These are phyloP conservation scores for Penicillium ochrochloron DNA, from an alignment of 495 filamentous ascomycete species.

Conservation along the genomic window DNA sequence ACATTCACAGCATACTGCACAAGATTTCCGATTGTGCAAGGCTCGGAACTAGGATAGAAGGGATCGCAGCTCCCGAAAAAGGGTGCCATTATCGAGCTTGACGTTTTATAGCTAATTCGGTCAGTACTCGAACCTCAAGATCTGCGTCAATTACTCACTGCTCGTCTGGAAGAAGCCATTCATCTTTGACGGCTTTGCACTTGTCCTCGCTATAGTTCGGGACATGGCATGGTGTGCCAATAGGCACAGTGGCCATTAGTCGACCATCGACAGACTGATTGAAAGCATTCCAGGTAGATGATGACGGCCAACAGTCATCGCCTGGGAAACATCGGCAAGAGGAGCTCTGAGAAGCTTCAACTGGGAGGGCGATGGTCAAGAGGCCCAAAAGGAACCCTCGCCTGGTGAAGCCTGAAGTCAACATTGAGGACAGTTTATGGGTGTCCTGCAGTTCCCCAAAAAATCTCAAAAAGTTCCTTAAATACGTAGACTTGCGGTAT, in stretches of 20 bases:
- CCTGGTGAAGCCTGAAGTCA: neutral
- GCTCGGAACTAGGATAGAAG: constrained; percentile 49
- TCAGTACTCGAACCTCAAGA: neutral
- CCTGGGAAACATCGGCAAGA: constrained; percentile 42
- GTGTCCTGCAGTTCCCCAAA: neutral
- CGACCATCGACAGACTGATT: constrained; percentile 49
- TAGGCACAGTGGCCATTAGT: constrained; percentile 50
- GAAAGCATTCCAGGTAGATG: constrained; percentile 43
- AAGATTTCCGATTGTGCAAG: constrained; percentile 64
- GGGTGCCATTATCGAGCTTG: constrained; percentile 49
- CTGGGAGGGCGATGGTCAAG: neutral
- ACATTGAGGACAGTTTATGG: neutral
- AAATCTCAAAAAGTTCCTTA: neutral
- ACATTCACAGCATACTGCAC: constrained; percentile 55
- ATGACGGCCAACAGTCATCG: constrained; percentile 53
- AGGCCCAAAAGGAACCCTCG: neutral
- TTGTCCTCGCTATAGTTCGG: constrained; percentile 36
- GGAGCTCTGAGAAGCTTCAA: neutral
- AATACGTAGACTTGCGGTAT: neutral
- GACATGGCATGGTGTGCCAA: constrained; percentile 52
- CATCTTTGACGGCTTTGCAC: constrained; percentile 33
- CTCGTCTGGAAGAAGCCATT: constrained; percentile 37
- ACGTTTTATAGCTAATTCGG: constrained; percentile 32
- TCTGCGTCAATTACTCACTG: constrained; percentile 30
- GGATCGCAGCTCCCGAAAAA: constrained; percentile 60